Evolutionary conservation across 306 rosid genomes (phyloP), one percentile per base, ranked within the genome.

Genomic region (Crotalaria pallida): DNA sequence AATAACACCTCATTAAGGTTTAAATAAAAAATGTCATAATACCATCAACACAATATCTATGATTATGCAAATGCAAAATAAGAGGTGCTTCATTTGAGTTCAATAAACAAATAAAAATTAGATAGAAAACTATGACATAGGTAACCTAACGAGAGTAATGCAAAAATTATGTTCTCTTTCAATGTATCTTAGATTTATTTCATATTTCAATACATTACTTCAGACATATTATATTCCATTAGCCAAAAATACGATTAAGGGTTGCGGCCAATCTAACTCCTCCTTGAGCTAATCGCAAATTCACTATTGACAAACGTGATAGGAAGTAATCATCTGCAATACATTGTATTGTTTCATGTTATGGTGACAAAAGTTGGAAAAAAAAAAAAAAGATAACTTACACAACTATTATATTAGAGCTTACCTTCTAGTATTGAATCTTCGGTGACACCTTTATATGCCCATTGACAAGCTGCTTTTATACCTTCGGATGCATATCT

Each of bases 221-320:
- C 6, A n/a, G 4, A 59, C 16, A 79, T 31, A 19, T 16, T 23
- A 29, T 31, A 19, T 16, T 23, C 22, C 59, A 13, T 84, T 81
- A 87, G 6, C 79, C 51, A 50, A 84, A 89, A 13, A 88, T 83
- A 40, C 89, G 91, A 74, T 92, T 92, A 33, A 90, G 92, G 17
- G 79, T 68, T 31, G 96, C 93, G 29, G 96, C 96, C 83, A 92
- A 81, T 48, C 98, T 88, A 65, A 90, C 96, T 69, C 91, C 96
- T 15, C 85, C 98, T 84, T 92, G 96, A 22, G 96, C 96, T 65
- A 90, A 70, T 40, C 96, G 78, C 78, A 61, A 23, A 26, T 85
- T 78, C 26, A 92, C 87, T 16, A 75, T 71, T 1, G 96, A 96
- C 26, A 43, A 53, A 17, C 96, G 96, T 41, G 96, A 83, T 15